Evolutionary conservation across 352 stramenopile species (phyloP).

Genomic region (Phytopythium chamaehyphon): DNA sequence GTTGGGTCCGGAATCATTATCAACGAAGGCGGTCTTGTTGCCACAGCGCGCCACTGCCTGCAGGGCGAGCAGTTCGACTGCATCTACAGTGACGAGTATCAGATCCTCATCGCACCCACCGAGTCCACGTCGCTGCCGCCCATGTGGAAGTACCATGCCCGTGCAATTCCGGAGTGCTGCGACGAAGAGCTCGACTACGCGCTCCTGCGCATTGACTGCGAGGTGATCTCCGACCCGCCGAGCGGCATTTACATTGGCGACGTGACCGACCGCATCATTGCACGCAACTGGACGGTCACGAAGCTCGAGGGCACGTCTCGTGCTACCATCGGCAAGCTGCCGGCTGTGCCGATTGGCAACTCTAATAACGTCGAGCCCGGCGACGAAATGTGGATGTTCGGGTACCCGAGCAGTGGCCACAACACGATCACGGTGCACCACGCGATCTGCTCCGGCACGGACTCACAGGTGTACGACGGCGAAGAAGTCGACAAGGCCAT

Average conservation of each 20-base stretch:
- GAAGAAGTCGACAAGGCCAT: conserved; percentile 86
- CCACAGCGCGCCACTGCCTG: conserved; percentile 74
- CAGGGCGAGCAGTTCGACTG: conserved; percentile 85
- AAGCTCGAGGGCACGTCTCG: conserved; percentile 72
- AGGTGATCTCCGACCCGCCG: conserved; percentile 81
- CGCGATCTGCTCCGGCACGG: conserved; percentile 85
- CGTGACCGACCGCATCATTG: conserved; percentile 84
- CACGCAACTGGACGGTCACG: conserved; percentile 77
- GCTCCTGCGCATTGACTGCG: conserved; percentile 75
- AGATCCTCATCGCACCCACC: conserved; percentile 81
- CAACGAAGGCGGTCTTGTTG: conserved; percentile 74
- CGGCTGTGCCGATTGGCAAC: conserved; percentile 77
- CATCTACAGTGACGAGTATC: conserved; percentile 85
- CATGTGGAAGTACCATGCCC: conserved; percentile 83
- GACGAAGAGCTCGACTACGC: conserved; percentile 84
- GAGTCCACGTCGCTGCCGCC: conserved; percentile 76
- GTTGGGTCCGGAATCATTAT: conserved; percentile 86
- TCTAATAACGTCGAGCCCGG: conserved; percentile 87
- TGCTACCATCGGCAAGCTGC: conserved; percentile 68
- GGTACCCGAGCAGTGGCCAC: conserved; percentile 83
- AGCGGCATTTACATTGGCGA: conserved; percentile 88
- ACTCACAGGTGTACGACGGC: conserved; percentile 82
- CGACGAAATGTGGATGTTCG: conserved; percentile 91
- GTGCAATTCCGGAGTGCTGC: conserved; percentile 77
- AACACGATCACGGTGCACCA: conserved; percentile 89